Conservation (phyloP, 2,329 filamentous ascomycete genomes). For the Akanthomyces lecanii region DNA sequence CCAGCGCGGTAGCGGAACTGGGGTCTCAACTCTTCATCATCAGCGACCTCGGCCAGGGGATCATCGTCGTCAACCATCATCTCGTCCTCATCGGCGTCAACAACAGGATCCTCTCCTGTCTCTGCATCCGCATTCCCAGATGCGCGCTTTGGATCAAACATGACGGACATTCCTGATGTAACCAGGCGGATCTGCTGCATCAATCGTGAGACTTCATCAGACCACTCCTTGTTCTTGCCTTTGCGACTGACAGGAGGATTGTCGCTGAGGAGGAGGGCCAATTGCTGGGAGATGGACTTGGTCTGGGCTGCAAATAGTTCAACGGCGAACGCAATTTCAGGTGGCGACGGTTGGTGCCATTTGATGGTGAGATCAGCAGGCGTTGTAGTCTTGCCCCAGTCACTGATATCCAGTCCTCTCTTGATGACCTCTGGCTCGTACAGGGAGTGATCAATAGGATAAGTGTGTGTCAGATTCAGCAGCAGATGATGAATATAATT, state of each 20-base stretch:
- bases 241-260: slow-evolving; percentile 80
- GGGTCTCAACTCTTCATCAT: slow-evolving; percentile 78
- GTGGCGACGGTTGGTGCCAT: slow-evolving; percentile 80
- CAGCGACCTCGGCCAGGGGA: slow-evolving; percentile 59
- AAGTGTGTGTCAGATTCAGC: slow-evolving; percentile 90
- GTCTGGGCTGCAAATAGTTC: slow-evolving; percentile 85
- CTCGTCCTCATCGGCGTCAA: slow-evolving; percentile 49
- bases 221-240: slow-evolving; percentile 98
- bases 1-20: slow-evolving; percentile 87
- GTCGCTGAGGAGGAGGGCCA: slow-evolving; percentile 76
- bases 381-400: slow-evolving; percentile 79
- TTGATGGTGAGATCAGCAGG: slow-evolving; percentile 75
- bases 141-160: slow-evolving; percentile 78
- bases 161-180: slow-evolving; percentile 79
- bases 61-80: slow-evolving; percentile 45
- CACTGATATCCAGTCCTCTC: slow-evolving; percentile 66
- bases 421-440: slow-evolving; percentile 75
- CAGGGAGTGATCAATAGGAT: slow-evolving; percentile 82
- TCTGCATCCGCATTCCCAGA: slow-evolving; percentile 47
- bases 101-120: slow-evolving; percentile 47
- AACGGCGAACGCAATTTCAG: slow-evolving; percentile 84
- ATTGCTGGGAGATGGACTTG: slow-evolving; percentile 66
- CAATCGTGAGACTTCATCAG: slow-evolving; percentile 89
- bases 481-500: slow-evolving; percentile 97
- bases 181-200: slow-evolving; percentile 84